Evolutionary conservation across 225 moss, liverwort and hornwort species (phyloP), one percentile per base, ranked within the genome.

Genomic region (Anthoceros angustus): DNA sequence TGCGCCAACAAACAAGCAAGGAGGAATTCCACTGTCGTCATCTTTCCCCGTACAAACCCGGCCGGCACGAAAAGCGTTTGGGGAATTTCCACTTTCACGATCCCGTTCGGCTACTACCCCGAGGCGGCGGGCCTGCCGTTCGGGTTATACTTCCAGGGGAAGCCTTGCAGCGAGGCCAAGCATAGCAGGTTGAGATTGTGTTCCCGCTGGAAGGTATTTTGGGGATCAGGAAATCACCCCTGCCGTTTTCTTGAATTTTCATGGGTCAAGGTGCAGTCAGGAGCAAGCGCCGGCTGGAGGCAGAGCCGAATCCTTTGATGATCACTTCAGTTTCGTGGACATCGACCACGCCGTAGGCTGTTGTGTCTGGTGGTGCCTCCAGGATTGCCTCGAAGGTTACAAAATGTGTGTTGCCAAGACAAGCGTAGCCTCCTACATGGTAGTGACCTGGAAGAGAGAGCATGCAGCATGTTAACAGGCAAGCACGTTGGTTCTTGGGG

Each of bases 341-440:
- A 71, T 79, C 79, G 25, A 79, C 68, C 42, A 81, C 70, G 7
- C 78, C 84, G 67, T 79, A 71, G 12, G 84, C 79, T 63, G 72
- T 66, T 0, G 65, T 46, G 7, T 66, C 79, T 6, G 72, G 43
- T 7, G 84, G 81, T 43, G 84, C 79, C 71, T 84, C 81, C 42
- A 84, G n/a, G 16, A 84, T 71, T n/a, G 69, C 75, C 48, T 84
- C 74, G 8, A 79, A 8, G 18, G 84, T 84, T n/a, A 84, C 79
- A n/a, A 79, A 81, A 65, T 84, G 81, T 11, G 75, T 74, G 2
- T 60, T 75, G 15, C 79, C 75, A 10, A 72, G 39, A 61, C 61
- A 70, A 24, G 69, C 70, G 62, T 81, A 81, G 24, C 84, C 84
- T 46, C 84, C 84, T 10, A 62, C 64, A 45, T 84, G 84, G 64